Conservation (phyloP, 2,329 filamentous ascomycete genomes). For the Fusarium pininemorale region DNA sequence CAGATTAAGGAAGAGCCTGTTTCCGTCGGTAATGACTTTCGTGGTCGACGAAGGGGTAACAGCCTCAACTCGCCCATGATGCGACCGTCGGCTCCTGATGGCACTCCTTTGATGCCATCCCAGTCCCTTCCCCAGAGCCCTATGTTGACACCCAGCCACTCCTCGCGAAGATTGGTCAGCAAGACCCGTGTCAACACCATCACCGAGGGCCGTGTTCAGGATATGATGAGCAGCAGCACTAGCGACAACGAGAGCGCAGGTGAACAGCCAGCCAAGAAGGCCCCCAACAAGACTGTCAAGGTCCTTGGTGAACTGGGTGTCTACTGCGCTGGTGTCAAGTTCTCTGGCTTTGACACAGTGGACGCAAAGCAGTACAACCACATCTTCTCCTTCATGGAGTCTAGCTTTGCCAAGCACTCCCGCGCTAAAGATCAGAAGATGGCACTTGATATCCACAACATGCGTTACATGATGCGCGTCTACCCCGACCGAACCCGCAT, state of each 20-base stretch:
- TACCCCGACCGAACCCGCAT: slow-evolving; percentile 87
- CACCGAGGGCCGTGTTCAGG: slow-evolving; percentile 65
- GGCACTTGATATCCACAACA: slow-evolving; percentile 87
- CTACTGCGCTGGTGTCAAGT: slow-evolving; percentile 79
- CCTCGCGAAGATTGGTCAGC: slow-evolving; percentile 57
- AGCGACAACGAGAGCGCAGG: slow-evolving; percentile 82
- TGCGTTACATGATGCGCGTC: slow-evolving; percentile 89
- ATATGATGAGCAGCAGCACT: slow-evolving; percentile 66
- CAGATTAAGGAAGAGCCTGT: slow-evolving; percentile 54
- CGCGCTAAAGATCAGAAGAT: slow-evolving; percentile 79
- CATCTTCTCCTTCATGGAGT: slow-evolving; percentile 94
- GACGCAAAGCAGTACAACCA: slow-evolving; percentile 92
- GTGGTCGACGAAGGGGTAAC: slow-evolving; percentile 65
- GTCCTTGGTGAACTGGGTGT: slow-evolving; percentile 87
- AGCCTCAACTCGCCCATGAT: slow-evolving; percentile 76
- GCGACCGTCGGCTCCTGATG: slow-evolving; percentile 70
- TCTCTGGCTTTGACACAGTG: slow-evolving; percentile 78
- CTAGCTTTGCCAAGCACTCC: slow-evolving; percentile 83
- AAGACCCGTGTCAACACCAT: slow-evolving; percentile 67
- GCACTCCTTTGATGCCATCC: slow-evolving; percentile 57
- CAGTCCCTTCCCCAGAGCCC: slow-evolving; percentile 65
- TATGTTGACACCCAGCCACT: slow-evolving; percentile 61
- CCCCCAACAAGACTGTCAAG: slow-evolving; percentile 85
- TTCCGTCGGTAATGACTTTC: slow-evolving; percentile 43
- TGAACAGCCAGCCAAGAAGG: slow-evolving; percentile 67